Percentiles rank a stretch among this genome's conserved stretches.
Conservation (phyloP, 257 asterid genomes). For the Thymus quinquecostatus region DNA sequence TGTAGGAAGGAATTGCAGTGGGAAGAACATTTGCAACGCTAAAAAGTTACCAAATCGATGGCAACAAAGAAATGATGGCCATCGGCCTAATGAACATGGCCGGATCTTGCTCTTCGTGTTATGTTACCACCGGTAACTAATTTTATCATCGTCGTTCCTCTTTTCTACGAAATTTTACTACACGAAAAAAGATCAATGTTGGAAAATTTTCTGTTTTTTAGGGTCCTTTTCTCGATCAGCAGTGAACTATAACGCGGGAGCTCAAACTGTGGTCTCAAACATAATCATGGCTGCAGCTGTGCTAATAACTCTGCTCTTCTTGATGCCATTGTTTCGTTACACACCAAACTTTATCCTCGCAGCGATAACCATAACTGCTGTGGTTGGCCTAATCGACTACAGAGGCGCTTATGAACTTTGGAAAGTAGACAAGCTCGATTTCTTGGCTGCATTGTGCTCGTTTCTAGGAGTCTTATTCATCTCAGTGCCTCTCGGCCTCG, state of each 20-base stretch:
- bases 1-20: conserved; percentile 92
- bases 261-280: conserved; percentile 78
- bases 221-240: conserved; percentile 98
- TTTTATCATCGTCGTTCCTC: not conserved
- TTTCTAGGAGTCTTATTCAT: conserved; percentile 91
- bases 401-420: conserved; percentile 69
- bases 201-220: conserved; percentile 23
- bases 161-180: not conserved
- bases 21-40: conserved; percentile 92
- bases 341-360: conserved; percentile 84
- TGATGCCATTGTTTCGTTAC: conserved; percentile 85
- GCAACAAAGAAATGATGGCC: conserved; percentile 97
- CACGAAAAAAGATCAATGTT: not conserved
- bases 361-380: conserved; percentile 89
- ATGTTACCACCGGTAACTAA: conserved; percentile 74
- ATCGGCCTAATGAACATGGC: conserved; percentile 93
- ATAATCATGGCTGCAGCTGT: conserved; percentile 83
- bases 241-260: conserved; percentile 89
- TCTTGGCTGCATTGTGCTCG: conserved; percentile 73
- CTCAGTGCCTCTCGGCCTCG: conserved; percentile 92
- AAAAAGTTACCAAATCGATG: conserved; percentile 87
- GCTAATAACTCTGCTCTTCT: conserved; percentile 75
- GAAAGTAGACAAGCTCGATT: conserved; percentile 96
- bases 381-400: conserved; percentile 81
- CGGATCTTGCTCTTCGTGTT: conserved; percentile 89